Base-by-base conservation (phyloP, 768 basidiomycete species). In the Amanita thiersii region DNA sequence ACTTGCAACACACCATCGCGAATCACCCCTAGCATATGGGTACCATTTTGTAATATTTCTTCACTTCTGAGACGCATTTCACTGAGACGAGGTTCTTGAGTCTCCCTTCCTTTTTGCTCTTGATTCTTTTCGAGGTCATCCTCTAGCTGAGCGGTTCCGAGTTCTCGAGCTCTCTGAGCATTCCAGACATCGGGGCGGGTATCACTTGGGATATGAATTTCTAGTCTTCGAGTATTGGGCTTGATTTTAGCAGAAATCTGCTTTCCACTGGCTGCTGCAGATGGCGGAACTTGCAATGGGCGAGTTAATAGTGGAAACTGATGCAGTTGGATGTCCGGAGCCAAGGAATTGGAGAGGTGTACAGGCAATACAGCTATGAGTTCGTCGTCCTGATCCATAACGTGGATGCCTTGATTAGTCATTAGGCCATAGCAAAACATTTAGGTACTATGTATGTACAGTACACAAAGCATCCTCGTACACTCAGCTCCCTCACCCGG, bases 171-270 rank as follows among this genome's bases (percentile, higher is more conserved):
- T 45, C 73, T 73, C 41, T 86, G 83, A n/a, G 56, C 56, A 51
- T 84, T 90, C 79, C 83, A 88, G 11, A 91, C 84, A 48, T 88
- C 86, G 12, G 77, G 64, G 25, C 88, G 78, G 15, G 75, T 75
- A 56, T 91, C 88, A n/a, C 77, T 73, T 3, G 88, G 88, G 9
- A 91, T 70, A 57, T 88, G 86, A 17, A 91, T 69, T 57, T 91
- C 88, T 23, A 85, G 56, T 48, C 79, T 68, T 39, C 68, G 73
- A 26, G 72, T 66, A 28, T 67, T 62, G 3, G 79, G 72, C 58
- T 88, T 89, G 47, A 80, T 62, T 24, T 87, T 75, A 4, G 86
- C 86, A 24, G 69, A 70, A 42, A 91, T 85, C 17, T 75, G 73
- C 59, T 89, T 89, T 5, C 89, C 88, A 51, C 77, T 81, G 24